Evolutionary conservation across 805 yeast species (phyloP), one percentile per base, ranked within the genome.

Genomic region (Starmerella floris): DNA sequence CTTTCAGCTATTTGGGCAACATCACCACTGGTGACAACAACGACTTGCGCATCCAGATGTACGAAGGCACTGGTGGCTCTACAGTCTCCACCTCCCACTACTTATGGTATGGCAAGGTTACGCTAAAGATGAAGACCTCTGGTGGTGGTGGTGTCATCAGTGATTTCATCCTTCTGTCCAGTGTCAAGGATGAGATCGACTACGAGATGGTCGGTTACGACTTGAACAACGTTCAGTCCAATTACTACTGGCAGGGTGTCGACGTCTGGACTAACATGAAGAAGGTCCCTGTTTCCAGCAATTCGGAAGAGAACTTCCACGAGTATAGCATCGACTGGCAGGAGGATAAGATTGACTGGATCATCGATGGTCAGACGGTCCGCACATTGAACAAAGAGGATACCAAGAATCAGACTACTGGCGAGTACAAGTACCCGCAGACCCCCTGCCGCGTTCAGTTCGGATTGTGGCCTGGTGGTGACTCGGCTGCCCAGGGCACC

Each of bases 141-240:
- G 82, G 75, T 56, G 70, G 70, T 30, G 68, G 62, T 9, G 96
- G 96, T 68, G 95, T 85, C 30, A 72, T 85, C 45, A 71, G 93
- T 15, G 87, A 94, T 25, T 74, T 77, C 55, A 83, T 85, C 61
- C 60, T 83, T 40, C 79, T 75, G 62, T 82, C 94, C 6, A 81
- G 82, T 58, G 83, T 79, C 33, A 76, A 82, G 68, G 96, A 85
- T 66, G 96, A 87, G 69, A 72, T 85, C 54, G 96, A 87, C 71
- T 77, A 63, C 57, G 95, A 87, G 66, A 79, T 76, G 52, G 79
- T 84, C 49, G 97, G 97, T 45, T 72, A 72, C 55, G 74, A 80
- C 56, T 62, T 82, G 55, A 68, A 70, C 26, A 58, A 62, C 20
- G 82, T 77, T 1, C 87, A 87, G 68, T 67, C 85, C 23, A 87